Evolutionary conservation across 176 grass and related monocot genomes (phyloP).

Genomic region (Carex myosuroides): DNA sequence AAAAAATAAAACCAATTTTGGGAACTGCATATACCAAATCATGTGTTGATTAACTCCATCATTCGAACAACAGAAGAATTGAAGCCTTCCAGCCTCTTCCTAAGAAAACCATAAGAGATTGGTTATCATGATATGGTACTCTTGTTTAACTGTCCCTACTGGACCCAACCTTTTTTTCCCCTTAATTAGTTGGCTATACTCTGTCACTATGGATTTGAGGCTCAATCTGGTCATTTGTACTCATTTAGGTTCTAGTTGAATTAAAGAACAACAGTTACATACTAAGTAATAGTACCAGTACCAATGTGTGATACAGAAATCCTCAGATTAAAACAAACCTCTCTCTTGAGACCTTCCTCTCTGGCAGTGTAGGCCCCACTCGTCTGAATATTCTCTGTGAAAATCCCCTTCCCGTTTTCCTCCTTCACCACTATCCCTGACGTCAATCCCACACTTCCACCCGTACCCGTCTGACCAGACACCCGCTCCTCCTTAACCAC

Average conservation of each 20-base stretch:
- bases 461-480: slow-evolving; percentile 9
- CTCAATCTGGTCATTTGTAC: background rate
- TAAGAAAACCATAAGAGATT: slow-evolving; percentile 12
- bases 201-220: background rate
- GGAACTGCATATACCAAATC: slow-evolving; percentile 58
- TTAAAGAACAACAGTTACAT: background rate
- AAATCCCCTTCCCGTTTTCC: slow-evolving; percentile 58
- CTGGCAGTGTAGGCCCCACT: slow-evolving; percentile 89
- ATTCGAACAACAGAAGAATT: slow-evolving; percentile 90
- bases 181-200: background rate
- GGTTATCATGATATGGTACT: background rate
- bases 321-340: slow-evolving; percentile 33
- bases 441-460: slow-evolving; percentile 2
- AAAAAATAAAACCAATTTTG: slow-evolving; percentile 13
- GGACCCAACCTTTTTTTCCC: background rate
- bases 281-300: background rate
- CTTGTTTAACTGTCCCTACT: background rate
- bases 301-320: background rate
- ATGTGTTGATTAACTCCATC: slow-evolving; percentile 97
- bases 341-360: slow-evolving; percentile 89
- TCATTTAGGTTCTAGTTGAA: background rate
- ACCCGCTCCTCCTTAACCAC: slow-evolving; percentile 35
- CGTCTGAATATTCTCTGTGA: slow-evolving; percentile 91
- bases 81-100: slow-evolving; percentile 81
- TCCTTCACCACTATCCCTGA: slow-evolving; percentile 41